Base-by-base conservation (phyloP, 257 asterid genomes). In the Nicotiana paniculata region DNA sequence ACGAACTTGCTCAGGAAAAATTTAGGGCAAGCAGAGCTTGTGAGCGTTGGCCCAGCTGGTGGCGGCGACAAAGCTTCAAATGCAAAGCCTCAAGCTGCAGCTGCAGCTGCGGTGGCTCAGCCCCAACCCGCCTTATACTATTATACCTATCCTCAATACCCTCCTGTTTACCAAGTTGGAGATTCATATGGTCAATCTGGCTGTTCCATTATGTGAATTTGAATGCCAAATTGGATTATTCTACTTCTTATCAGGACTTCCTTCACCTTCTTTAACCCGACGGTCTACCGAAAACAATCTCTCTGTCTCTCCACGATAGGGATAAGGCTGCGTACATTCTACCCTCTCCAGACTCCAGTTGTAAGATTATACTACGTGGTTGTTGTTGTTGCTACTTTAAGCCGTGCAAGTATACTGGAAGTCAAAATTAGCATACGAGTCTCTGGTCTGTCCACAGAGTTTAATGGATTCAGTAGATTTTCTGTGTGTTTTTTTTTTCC, bases 21-120 rank as follows among this genome's bases (percentile, higher is more conserved):
- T 5, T 43, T 80, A 9, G 82, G 82, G 6, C 82, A 63, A 0
- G 82, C 82, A 0, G 77, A 80, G 9, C 39, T 80, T 2, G 35
- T 80, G 9, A 80, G 76, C 46, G 82, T 80, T 1, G 82, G 62
- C 11, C 43, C 76, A 1, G 82, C 62, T 46, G 77, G 59, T 26
- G 70, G 18, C 15, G 79, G 79, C 15, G 62, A 74, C 0, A 48
- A 21, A n/a, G 30, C 6, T 61, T 21, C 66, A 7, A 33, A 61
- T 61, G 10, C 15, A 48, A 48, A 26, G 16, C 24, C 61, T 12
- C 4, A 9, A 24, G 21, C n/a, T 37, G 1, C 28, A 13, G 46
- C 51, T 68, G 8, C 77, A 11, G 61, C 79, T 48, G 4, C 21
- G 6, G 43, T 48, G 79, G 17, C 18, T 5, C 79, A 6, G 24